phyloP scores from a whole-genome alignment of 2,329 filamentous ascomycete genomes.

The Ophiobolus disseminans region DNA sequence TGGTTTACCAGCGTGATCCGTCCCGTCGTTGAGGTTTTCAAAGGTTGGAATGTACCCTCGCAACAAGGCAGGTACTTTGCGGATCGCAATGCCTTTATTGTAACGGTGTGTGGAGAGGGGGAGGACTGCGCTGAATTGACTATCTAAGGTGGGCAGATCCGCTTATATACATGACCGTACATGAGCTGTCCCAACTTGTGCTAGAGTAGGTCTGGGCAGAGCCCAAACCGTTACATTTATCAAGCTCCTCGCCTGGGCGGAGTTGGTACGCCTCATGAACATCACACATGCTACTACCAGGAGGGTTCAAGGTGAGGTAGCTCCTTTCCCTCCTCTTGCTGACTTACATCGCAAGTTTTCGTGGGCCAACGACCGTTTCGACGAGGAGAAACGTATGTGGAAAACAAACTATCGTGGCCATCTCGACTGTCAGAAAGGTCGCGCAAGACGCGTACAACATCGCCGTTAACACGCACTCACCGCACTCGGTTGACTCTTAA shows the following conservation, averaged over 20 bases:
- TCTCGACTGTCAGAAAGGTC: slow-evolving; percentile 12
- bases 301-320: not conserved
- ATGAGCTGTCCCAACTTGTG: no score
- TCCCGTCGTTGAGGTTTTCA: slow-evolving; percentile 12
- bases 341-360: slow-evolving; percentile 14
- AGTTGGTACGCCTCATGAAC: slow-evolving; percentile 21
- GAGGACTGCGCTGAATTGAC: no score
- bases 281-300: not conserved
- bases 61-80: slow-evolving; percentile 9
- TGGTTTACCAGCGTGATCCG: slow-evolving; percentile 10
- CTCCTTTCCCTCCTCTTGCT: slow-evolving; percentile 3
- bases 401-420: not conserved
- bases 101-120: no score
- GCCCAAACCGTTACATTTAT: no score
- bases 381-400: slow-evolving; percentile 15
- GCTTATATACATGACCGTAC: no score
- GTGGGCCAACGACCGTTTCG: slow-evolving; percentile 10
- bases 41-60: slow-evolving; percentile 10
- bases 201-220: no score
- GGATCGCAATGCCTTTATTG: slow-evolving; percentile 4
- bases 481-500: not conserved
- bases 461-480: slow-evolving; percentile 9
- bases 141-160: no score
- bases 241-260: slow-evolving; percentile 18
- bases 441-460: slow-evolving; percentile 12